Base-by-base conservation (phyloP, 257 asterid species). In the Jacaranda mimosifolia region DNA sequence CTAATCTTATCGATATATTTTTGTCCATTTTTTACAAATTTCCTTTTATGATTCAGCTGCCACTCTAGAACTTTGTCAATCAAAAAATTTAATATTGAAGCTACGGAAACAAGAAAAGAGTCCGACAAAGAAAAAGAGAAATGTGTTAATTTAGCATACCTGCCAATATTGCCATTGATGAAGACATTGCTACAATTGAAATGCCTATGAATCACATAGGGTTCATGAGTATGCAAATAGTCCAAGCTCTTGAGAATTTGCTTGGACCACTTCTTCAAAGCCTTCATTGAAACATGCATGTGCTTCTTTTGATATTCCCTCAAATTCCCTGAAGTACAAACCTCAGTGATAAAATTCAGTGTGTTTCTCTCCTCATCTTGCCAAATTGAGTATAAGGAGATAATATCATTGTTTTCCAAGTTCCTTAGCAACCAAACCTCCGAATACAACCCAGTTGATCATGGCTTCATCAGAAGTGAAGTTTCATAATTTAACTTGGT, bases 101-200 rank as follows among this genome's bases (percentile, higher is more conserved):
- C 48, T n/a, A 59, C 5, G 57, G 38, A 66, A n/a, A n/a, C 39
- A 3, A 36, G 39, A 7, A 69, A 32, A 21, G 18, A 43, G 8
- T 63, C n/a, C 17, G 55, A 13, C 17, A 57, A 58, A 18, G 35
- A 15, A 19, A 11, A 18, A 2, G 11, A 51, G 32, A 26, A 26
- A 26, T 26, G 2, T 26, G 32, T 26, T 26, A 26, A 26, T 75
- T 38, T 66, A 32, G 26, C 18, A 21, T 86, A 92, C 97, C 92
- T 91, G 96, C 98, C 98, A 45, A 85, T 73, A 81, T 93, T 89
- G 75, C 98, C 98, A 83, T 93, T 93, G 79, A 93, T 86, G 87
- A 93, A 93, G 65, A 93, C 75, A 63, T 93, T 93, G 87, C 98
- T 93, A 76, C 93, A 91, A 63, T 93, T 93, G 78, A 93, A 92